phyloP scores from a whole-genome alignment of 805 yeast species.

The Cyberlindnera americana region DNA sequence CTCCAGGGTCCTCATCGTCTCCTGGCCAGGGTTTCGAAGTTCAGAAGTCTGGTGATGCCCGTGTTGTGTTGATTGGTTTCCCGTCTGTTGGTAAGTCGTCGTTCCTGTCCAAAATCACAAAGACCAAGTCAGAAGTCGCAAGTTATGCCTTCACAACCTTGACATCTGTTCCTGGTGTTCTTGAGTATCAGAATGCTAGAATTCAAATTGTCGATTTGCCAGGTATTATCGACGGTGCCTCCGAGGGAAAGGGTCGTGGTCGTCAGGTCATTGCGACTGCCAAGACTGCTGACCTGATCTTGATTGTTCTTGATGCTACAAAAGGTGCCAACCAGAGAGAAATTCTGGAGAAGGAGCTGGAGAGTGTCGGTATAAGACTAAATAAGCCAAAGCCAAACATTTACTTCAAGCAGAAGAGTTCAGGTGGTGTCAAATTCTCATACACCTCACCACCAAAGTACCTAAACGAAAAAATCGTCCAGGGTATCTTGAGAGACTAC shows the following conservation, averaged over 20 bases:
- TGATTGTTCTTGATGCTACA: conserved; percentile 95
- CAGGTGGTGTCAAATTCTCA: conserved; percentile 89
- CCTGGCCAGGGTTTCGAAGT: conserved; percentile 90
- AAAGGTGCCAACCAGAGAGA: conserved; percentile 86
- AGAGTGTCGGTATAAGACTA: conserved; percentile 88
- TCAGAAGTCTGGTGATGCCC: conserved; percentile 91
- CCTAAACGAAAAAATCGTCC: conserved; percentile 76
- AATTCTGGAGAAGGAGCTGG: conserved; percentile 84
- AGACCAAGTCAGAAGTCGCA: conserved; percentile 93
- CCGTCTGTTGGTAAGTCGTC: conserved; percentile 98
- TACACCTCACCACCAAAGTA: conserved; percentile 78
- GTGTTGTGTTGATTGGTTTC: conserved; percentile 92
- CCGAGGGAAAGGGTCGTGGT: conserved; percentile 97
- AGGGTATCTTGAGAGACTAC: conserved; percentile 77
- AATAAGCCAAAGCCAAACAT: conserved; percentile 79
- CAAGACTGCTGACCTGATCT: conserved; percentile 85
- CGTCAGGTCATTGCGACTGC: conserved; percentile 96
- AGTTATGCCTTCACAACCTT: conserved; percentile 93
- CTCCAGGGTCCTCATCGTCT: conserved; percentile 61
- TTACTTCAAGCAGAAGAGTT: conserved; percentile 69
- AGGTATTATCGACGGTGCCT: conserved; percentile 94
- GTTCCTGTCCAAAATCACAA: conserved; percentile 81
- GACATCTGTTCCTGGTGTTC: conserved; percentile 94
- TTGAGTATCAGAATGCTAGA: conserved; percentile 94
- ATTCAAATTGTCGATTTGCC: conserved; percentile 97